Percentiles rank a stretch among this genome's conserved stretches.
These are phyloP conservation scores for Suhomyces sp. DNA, from an alignment of 805 yeast species.

Conservation along the genomic window DNA sequence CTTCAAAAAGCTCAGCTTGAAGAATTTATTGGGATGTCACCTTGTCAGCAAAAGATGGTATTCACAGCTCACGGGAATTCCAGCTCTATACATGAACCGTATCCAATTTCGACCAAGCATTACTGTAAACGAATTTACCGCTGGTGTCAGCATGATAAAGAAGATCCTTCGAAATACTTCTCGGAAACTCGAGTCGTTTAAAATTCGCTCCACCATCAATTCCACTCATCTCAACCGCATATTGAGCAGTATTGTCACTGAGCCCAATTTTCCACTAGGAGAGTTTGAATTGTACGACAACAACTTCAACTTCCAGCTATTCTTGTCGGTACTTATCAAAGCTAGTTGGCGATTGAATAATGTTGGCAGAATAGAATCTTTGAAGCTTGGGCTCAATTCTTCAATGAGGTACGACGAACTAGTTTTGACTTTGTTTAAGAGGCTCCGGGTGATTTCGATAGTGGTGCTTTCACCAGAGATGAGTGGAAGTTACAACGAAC, in stretches of 20 bases:
- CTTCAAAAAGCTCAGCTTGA: conserved; percentile 21
- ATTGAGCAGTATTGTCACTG: conserved; percentile 24
- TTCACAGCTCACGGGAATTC: conserved; percentile 21
- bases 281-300: conserved; percentile 29
- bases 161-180: conserved; percentile 16
- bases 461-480: conserved; percentile 17
- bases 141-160: conserved; percentile 28
- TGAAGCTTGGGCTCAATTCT: conserved; percentile 29
- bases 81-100: conserved; percentile 21
- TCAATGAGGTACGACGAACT: conserved; percentile 16
- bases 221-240: conserved; percentile 24
- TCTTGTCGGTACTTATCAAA: conserved; percentile 24
- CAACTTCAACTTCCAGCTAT: conserved; percentile 22
- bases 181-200: conserved; percentile 18
- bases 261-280: conserved; percentile 18
- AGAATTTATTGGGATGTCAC: conserved; percentile 25
- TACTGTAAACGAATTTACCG: conserved; percentile 25
- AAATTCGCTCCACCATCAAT: conserved; percentile 21
- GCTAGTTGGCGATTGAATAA: conserved; percentile 24
- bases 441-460: conserved; percentile 22
- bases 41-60: conserved; percentile 37
- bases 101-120: conserved; percentile 25
- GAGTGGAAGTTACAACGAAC: conserved; percentile 16
- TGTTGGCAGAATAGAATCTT: conserved; percentile 16
- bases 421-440: conserved; percentile 23